Evolutionary conservation across 164 flowering plant species (phyloP).

Genomic region (Liriodendron chinense): DNA sequence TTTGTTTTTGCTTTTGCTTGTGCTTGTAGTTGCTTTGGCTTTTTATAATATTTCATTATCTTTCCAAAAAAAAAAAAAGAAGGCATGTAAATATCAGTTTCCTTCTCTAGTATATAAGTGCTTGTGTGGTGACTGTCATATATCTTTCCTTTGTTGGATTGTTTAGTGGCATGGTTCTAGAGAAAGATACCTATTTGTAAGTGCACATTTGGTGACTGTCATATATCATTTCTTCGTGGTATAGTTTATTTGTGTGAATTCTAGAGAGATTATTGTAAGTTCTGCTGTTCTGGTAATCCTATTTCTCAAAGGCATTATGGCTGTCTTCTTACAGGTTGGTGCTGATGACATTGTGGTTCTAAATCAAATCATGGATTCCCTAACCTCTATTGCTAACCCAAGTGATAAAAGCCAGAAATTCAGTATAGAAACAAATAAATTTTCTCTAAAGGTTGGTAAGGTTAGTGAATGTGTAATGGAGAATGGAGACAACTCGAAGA

Average conservation of each 20-base stretch:
- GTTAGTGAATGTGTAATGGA: conserved; percentile 34
- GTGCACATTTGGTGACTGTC: not conserved
- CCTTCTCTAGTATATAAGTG: too few relatives aligned
- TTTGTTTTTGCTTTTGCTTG: too few relatives aligned
- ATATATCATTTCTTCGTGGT: not conserved
- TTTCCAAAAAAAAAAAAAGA: too few relatives aligned
- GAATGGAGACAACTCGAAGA: conserved; percentile 18
- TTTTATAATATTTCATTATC: too few relatives aligned
- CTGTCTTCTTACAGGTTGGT: conserved; percentile 57
- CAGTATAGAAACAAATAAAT: conserved; percentile 32
- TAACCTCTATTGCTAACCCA: conserved; percentile 63
- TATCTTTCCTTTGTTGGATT: not conserved
- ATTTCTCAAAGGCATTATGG: conserved; percentile 2
- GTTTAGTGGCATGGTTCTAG: not conserved
- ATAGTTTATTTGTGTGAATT: not conserved
- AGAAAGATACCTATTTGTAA: too few relatives aligned
- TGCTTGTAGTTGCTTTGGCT: too few relatives aligned
- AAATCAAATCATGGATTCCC: conserved; percentile 78
- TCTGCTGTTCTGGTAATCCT: not conserved
- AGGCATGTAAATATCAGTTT: too few relatives aligned
- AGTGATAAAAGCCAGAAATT: conserved; percentile 21
- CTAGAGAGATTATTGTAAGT: not conserved
- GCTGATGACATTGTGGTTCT: conserved; percentile 71
- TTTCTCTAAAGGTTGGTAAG: conserved; percentile 62
- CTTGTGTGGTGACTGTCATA: not conserved